Percentiles rank a stretch among this genome's conserved stretches.
Conservation (phyloP, 208 protist species). For the Strigomonas galati region DNA sequence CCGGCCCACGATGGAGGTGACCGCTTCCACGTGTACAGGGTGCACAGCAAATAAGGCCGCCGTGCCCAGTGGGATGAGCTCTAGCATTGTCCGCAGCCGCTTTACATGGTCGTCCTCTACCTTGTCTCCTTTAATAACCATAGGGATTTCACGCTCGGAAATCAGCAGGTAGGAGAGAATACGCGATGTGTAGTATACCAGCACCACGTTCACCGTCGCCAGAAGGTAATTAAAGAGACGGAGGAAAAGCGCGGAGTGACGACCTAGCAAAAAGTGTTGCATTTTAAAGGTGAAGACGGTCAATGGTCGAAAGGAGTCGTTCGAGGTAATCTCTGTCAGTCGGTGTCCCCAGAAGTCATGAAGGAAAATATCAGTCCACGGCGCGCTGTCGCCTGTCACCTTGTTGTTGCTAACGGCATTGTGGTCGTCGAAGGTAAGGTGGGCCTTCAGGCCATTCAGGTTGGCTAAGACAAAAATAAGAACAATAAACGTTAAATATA, state of each 20-base stretch:
- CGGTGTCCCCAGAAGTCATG: conserved; percentile 68
- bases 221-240: conserved; percentile 42
- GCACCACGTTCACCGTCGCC: conserved; percentile 38
- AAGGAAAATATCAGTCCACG: conserved; percentile 35
- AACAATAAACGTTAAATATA: background rate
- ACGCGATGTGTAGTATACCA: conserved; percentile 33
- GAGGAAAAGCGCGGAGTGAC: conserved; percentile 32
- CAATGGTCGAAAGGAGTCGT: conserved; percentile 60
- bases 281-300: conserved; percentile 57
- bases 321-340: conserved; percentile 34
- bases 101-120: background rate
- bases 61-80: conserved; percentile 30
- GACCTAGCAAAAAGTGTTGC: conserved; percentile 62
- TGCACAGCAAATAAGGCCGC: conserved; percentile 71
- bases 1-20: conserved; percentile 78
- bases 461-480: conserved; percentile 22
- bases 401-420: conserved; percentile 47
- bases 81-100: conserved; percentile 12
- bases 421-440: conserved; percentile 74
- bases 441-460: conserved; percentile 27
- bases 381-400: conserved; percentile 26
- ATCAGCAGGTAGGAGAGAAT: too few relatives aligned
- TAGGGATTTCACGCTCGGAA: too few relatives aligned
- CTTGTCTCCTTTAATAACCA: too few relatives aligned
- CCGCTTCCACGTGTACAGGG: conserved; percentile 87